A percentile compares a stretch with the other conserved stretches of the same genome.
phyloP scores from a whole-genome alignment of 2,329 filamentous ascomycete species.

The Neonectria coccinea region DNA sequence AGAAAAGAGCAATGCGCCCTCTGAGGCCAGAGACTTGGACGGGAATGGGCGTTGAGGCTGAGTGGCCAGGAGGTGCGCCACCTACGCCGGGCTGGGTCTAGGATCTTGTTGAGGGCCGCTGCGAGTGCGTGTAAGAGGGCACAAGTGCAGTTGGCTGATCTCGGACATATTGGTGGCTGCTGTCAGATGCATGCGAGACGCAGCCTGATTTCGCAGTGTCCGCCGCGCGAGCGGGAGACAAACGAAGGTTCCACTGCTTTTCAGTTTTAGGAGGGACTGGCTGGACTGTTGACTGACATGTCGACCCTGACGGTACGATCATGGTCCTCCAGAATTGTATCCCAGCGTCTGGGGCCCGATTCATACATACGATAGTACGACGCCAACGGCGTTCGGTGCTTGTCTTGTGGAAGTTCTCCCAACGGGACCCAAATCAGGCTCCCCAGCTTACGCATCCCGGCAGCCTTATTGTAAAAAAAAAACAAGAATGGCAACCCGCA shows the following conservation, averaged over 20 bases:
- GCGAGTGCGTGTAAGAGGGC: background rate
- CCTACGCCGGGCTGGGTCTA: background rate
- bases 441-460: background rate
- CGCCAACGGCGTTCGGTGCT: background rate
- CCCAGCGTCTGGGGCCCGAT: background rate
- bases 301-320: background rate
- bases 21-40: background rate
- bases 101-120: background rate
- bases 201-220: background rate
- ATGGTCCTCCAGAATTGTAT: background rate
- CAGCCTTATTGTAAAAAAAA: background rate
- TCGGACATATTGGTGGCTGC: background rate
- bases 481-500: background rate
- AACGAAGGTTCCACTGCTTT: background rate
- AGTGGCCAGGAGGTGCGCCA: background rate
- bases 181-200: background rate
- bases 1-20: background rate
- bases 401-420: background rate
- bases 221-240: background rate
- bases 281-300: background rate
- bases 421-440: background rate
- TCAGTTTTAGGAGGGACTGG: background rate
- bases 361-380: background rate
- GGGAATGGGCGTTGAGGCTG: background rate
- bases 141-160: background rate